Evolutionary conservation across 106 monocot species (phyloP).

Genomic region (Platanthera guangdongensis): DNA sequence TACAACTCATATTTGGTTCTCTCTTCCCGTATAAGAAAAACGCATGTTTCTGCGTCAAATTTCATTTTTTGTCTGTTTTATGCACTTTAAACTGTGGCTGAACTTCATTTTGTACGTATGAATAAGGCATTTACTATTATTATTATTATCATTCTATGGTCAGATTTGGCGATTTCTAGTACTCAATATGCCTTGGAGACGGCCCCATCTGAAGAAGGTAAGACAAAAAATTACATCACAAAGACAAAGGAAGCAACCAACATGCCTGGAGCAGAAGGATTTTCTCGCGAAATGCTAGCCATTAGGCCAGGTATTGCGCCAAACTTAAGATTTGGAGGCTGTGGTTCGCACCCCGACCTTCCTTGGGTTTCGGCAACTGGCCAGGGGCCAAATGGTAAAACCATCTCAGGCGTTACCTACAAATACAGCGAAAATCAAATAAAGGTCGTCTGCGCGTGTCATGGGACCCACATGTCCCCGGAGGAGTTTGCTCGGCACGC

Average conservation of each 20-base stretch:
- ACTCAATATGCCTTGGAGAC: slow-evolving; percentile 22
- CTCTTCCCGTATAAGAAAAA: background rate
- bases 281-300: slow-evolving; percentile 19
- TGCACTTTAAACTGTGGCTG: background rate
- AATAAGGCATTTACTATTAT: background rate
- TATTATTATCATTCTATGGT: background rate
- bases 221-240: slow-evolving; percentile 13
- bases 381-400: slow-evolving; percentile 64
- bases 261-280: slow-evolving; percentile 17
- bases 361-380: slow-evolving; percentile 96
- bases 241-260: slow-evolving; percentile 22
- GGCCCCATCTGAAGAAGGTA: slow-evolving; percentile 23
- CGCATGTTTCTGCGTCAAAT: no score
- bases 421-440: slow-evolving; percentile 64
- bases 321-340: slow-evolving; percentile 71
- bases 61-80: no score
- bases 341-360: slow-evolving; percentile 72
- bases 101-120: background rate
- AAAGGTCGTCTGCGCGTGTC: slow-evolving; percentile 93
- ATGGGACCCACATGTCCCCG: slow-evolving; percentile 77
- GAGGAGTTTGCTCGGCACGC: slow-evolving; percentile 91
- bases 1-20: background rate
- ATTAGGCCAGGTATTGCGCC: slow-evolving; percentile 70
- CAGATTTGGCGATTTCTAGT: slow-evolving; percentile 26
- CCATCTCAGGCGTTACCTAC: slow-evolving; percentile 95